A percentile compares a stretch with the other conserved stretches of the same genome.
Conservation (phyloP, 768 basidiomycete genomes). For the Thelephora aurantiotincta region DNA sequence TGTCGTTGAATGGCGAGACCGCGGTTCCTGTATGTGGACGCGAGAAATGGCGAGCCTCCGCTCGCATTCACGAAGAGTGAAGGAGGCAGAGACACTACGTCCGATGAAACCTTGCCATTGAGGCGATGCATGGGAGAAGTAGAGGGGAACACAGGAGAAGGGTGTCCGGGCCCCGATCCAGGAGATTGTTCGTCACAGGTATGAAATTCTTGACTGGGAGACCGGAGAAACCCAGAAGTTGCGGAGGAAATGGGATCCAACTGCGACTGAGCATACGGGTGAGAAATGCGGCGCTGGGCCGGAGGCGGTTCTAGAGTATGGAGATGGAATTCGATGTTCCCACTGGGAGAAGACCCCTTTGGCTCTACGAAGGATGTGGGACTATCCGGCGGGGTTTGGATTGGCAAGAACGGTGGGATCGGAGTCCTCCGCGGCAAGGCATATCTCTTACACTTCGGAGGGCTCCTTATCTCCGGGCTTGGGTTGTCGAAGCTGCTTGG, state of each 20-base stretch:
- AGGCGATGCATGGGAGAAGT: no score
- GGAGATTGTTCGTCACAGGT: no score
- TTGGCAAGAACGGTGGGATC: neutral
- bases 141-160: no score
- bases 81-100: neutral
- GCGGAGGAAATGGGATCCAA: no score
- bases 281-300: neutral
- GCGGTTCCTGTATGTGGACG: no score
- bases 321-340: neutral
- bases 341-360: neutral
- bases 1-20: no score
- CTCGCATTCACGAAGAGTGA: neutral
- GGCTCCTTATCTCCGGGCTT: neutral
- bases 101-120: neutral
- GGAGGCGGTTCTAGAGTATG: neutral
- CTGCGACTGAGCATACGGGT: neutral
- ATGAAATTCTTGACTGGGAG: no score
- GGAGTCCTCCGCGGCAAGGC: neutral
- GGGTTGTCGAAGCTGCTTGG: no score
- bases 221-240: no score
- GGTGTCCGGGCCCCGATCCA: no score
- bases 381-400: neutral
- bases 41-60: no score
- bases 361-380: neutral
- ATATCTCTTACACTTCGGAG: neutral